phyloP scores from a whole-genome alignment of 208 protist species.

The Wallacemonas sp. region DNA sequence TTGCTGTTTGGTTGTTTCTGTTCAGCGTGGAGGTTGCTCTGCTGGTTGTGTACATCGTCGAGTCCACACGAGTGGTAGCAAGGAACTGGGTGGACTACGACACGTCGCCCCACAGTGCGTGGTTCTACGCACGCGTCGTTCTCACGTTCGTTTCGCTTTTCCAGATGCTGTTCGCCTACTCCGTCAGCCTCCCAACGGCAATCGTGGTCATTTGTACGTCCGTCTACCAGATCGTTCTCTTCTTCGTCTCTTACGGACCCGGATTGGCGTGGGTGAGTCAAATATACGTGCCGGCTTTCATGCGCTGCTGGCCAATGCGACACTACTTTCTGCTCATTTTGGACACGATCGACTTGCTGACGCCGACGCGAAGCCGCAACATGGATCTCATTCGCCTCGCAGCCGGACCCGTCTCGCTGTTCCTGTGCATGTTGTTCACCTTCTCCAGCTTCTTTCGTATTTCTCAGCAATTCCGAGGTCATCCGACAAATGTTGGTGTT shows the following conservation, averaged over 20 bases:
- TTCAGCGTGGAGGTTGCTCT: slow-evolving; percentile 76
- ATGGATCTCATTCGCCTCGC: slow-evolving; percentile 71
- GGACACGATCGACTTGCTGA: slow-evolving; percentile 72
- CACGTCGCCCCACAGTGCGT: slow-evolving; percentile 42
- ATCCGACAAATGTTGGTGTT: slow-evolving; percentile 53
- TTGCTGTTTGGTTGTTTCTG: slow-evolving; percentile 77
- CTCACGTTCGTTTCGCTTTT: slow-evolving; percentile 74
- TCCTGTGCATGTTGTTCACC: slow-evolving; percentile 78
- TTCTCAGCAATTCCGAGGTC: slow-evolving; percentile 70
- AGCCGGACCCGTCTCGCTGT: slow-evolving; percentile 67
- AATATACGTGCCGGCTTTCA: slow-evolving; percentile 85
- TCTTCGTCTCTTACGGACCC: slow-evolving; percentile 54
- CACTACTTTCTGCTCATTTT: slow-evolving; percentile 89
- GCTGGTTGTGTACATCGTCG: slow-evolving; percentile 69
- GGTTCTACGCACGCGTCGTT: slow-evolving; percentile 64
- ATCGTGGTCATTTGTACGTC: slow-evolving; percentile 75
- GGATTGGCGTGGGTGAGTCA: slow-evolving; percentile 62
- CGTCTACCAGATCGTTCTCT: slow-evolving; percentile 79
- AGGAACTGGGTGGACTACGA: slow-evolving; percentile 66
- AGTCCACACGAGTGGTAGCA: slow-evolving; percentile 43
- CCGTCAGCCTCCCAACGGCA: slow-evolving; percentile 67
- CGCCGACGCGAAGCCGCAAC: slow-evolving; percentile 45
- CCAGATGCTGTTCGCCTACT: slow-evolving; percentile 87
- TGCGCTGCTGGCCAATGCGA: slow-evolving; percentile 85
- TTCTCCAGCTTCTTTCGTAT: slow-evolving; percentile 69